phyloP scores from a whole-genome alignment of 495 filamentous ascomycete genomes.

The Rhizodiscina lignyota region DNA sequence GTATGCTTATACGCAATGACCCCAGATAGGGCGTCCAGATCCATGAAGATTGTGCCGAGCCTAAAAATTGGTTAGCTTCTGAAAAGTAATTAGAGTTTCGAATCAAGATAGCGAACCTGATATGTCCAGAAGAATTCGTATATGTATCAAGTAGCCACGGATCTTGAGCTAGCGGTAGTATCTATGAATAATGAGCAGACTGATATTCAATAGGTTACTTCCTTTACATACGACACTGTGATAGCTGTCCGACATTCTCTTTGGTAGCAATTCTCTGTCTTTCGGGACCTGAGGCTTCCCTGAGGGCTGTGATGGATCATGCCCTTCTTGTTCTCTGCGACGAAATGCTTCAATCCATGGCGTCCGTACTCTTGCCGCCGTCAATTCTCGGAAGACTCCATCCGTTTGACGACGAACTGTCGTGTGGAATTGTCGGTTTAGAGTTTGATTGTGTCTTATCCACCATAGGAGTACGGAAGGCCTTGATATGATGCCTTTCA shows the following conservation, averaged over 20 bases:
- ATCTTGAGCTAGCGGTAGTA: slow-evolving; percentile 49
- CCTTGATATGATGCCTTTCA: too few relatives aligned
- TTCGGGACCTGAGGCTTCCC: slow-evolving; percentile 14
- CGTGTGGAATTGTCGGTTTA: slow-evolving; percentile 13
- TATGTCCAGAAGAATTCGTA: slow-evolving; percentile 47
- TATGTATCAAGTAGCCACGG: slow-evolving; percentile 57
- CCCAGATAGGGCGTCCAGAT: slow-evolving; percentile 67
- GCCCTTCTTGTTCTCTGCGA: slow-evolving; percentile 29
- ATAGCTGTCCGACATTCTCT: slow-evolving; percentile 49
- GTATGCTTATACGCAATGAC: slow-evolving; percentile 73
- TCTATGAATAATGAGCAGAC: slow-evolving; percentile 19
- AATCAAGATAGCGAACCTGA: slow-evolving; percentile 26
- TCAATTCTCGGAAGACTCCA: slow-evolving; percentile 34
- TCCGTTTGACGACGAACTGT: slow-evolving; percentile 19
- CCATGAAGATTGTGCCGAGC: slow-evolving; percentile 61
- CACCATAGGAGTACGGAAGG: too few relatives aligned
- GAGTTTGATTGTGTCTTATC: too few relatives aligned
- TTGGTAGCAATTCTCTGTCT: slow-evolving; percentile 37
- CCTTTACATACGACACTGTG: slow-evolving; percentile 37
- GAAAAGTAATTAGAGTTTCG: too few relatives aligned
- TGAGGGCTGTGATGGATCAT: slow-evolving; percentile 12
- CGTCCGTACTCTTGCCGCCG: slow-evolving; percentile 40
- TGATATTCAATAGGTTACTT: too few relatives aligned
- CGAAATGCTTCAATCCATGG: slow-evolving; percentile 56
- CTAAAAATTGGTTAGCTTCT: slow-evolving; percentile 7